Evolutionary conservation across 352 stramenopile genomes (phyloP).

Genomic region (Achlya hypogyna): DNA sequence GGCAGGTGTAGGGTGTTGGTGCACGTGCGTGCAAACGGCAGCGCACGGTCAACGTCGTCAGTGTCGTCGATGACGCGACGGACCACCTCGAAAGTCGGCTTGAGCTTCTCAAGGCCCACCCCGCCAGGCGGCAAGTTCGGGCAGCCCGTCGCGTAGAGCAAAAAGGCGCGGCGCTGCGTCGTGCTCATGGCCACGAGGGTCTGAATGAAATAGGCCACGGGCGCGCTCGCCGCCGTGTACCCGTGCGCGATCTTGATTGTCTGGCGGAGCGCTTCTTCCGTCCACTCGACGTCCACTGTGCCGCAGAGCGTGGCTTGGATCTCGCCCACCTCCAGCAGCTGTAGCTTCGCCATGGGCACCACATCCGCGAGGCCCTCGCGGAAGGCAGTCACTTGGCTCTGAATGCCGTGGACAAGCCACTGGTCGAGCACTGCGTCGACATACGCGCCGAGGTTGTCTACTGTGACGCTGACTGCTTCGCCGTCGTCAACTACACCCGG

Average conservation of each 20-base stretch:
- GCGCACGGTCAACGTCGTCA: conserved; percentile 54
- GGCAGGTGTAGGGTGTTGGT: conserved; percentile 81
- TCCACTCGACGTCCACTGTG: conserved; percentile 63
- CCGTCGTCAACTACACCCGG: conserved; percentile 23
- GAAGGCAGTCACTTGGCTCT: conserved; percentile 56
- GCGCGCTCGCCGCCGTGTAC: conserved; percentile 64
- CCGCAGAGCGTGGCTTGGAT: conserved; percentile 59
- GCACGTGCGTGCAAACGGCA: conserved; percentile 78
- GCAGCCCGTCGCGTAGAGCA: conserved; percentile 76
- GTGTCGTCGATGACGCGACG: conserved; percentile 53
- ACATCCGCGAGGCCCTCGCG: conserved; percentile 69
- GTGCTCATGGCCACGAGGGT: conserved; percentile 58
- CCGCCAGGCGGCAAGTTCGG: conserved; percentile 69
- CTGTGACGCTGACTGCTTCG: conserved; percentile 36
- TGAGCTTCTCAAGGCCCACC: conserved; percentile 39
- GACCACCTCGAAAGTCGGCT: conserved; percentile 73
- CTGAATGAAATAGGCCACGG: conserved; percentile 61
- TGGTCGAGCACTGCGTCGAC: conserved; percentile 44
- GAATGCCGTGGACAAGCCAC: conserved; percentile 60
- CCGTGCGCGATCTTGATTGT: conserved; percentile 75
- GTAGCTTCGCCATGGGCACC: conserved; percentile 54
- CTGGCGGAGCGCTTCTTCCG: conserved; percentile 45
- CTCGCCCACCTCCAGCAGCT: conserved; percentile 57
- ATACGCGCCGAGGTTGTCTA: conserved; percentile 44
- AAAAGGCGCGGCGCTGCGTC: conserved; percentile 49